phyloP scores from a whole-genome alignment of 2,329 filamentous ascomycete species.

The Xylaria sp. region DNA sequence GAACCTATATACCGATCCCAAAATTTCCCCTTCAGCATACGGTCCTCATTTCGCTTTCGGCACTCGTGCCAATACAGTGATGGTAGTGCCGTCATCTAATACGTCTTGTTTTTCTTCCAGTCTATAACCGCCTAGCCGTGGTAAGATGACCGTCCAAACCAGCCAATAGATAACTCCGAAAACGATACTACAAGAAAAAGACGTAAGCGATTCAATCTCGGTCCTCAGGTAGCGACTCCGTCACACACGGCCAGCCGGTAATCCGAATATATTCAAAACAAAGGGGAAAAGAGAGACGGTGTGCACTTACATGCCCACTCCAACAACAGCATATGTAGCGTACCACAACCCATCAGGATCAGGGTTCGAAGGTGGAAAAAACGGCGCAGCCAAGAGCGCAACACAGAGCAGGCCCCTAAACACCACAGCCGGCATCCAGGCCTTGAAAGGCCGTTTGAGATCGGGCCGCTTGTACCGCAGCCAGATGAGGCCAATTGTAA shows the following conservation, averaged over 20 bases:
- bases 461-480: slow-evolving; percentile 70
- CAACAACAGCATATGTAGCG: slow-evolving; percentile 65
- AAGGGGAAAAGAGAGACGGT: background rate
- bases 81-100: slow-evolving; percentile 73
- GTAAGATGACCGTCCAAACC: slow-evolving; percentile 71
- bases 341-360: slow-evolving; percentile 61
- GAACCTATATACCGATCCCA: background rate
- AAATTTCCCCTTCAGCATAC: background rate
- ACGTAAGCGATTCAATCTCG: background rate
- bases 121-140: slow-evolving; percentile 67
- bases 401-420: slow-evolving; percentile 65
- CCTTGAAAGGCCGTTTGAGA: slow-evolving; percentile 71
- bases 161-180: slow-evolving; percentile 75
- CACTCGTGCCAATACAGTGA: slow-evolving; percentile 66
- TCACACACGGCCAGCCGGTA: background rate
- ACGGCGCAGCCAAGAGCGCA: slow-evolving; percentile 68
- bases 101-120: slow-evolving; percentile 71
- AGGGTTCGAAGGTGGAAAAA: slow-evolving; percentile 67
- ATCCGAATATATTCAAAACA: too few relatives aligned
- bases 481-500: slow-evolving; percentile 68
- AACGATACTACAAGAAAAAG: slow-evolving; percentile 57
- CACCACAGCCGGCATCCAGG: slow-evolving; percentile 70
- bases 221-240: background rate
- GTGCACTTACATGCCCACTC: slow-evolving; percentile 62
- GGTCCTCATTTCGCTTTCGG: slow-evolving; percentile 38